Base-by-base conservation (phyloP, 2,329 filamentous ascomycete genomes). In the Trichophyton verrucosum region DNA sequence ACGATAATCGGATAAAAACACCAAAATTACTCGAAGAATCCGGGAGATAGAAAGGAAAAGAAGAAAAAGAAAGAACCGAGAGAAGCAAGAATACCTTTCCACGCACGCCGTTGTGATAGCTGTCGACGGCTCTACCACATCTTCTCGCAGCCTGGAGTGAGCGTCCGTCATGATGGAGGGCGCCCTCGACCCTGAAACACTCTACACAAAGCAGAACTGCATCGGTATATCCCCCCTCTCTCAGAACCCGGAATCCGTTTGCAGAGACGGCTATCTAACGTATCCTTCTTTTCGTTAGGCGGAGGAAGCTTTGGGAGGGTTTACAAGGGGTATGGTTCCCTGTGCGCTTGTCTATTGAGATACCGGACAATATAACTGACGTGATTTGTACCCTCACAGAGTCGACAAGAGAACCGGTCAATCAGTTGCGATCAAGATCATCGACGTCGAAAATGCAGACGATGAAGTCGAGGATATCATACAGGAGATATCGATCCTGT, bases 391-490 rank as follows among this genome's bases (percentile, higher is more conserved):
- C 53, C 24, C 61, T 30, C 61, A 24, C 67, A 94, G 88, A 62
- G 89, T 97, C 66, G 92, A 97, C 77, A 95, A 94, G 71, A 85
- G 89, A 58, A 95, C 88, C 17, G 94, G 94, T 42, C 88, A 95
- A 70, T 87, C 92, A 11, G 94, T 99, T 58, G 94, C 94, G 30
- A 99, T 99, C 79, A 99, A 99, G 76, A 82, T 99, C 69, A 97
- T 99, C 73, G 94, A 99, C 70, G 94, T 99, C 66, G 94, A 99
- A 76, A 96, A 94, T 77, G 94, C 94, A 70, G 94, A 99, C 76
- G 94, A 99, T 74, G 94, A 99, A 77, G 92, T 99, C 67, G 94
- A 97, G 78, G 94, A 99, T 76, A 99, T 99, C 69, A 96, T 97
- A 73, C 91, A 96, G 73, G 94, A 99, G 77, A 97, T 99, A 67